phyloP scores from a whole-genome alignment of 345 rosid genomes.

The Carallia brachiata region DNA sequence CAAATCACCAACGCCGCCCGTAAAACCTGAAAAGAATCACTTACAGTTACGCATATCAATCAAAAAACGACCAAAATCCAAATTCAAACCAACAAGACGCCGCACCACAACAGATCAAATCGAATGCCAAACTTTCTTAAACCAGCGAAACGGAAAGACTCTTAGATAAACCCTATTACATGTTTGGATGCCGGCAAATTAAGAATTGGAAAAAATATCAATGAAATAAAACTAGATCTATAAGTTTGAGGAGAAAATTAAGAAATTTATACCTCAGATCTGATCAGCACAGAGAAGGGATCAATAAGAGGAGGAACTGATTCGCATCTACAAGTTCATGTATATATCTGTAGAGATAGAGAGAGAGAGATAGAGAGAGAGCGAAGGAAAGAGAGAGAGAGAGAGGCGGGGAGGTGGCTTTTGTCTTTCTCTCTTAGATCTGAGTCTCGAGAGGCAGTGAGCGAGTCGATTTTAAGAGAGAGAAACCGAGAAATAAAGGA shows the following conservation, averaged over 20 bases:
- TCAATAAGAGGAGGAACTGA: background rate
- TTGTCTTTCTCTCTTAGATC: constrained; percentile 7
- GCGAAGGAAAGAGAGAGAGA: background rate
- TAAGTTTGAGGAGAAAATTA: background rate
- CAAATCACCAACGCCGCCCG: background rate
- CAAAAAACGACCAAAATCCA: background rate
- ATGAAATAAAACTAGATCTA: background rate
- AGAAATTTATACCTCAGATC: constrained; percentile 13
- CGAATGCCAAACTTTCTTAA: background rate
- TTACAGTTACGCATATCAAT: background rate
- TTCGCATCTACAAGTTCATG: constrained; percentile 1
- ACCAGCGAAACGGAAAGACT: too few species aligned
- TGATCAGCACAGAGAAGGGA: constrained; percentile 1
- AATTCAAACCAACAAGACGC: background rate
- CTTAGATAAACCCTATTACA: too few species aligned
- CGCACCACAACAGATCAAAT: background rate
- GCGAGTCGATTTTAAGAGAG: background rate
- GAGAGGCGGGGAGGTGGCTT: background rate
- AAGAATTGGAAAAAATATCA: too few species aligned
- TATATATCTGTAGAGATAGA: background rate
- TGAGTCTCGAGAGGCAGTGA: background rate
- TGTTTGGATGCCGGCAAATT: too few species aligned
- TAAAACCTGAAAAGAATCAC: background rate
- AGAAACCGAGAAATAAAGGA: background rate
- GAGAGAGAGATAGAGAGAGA: too few species aligned